A percentile compares a stretch with the other conserved stretches of the same genome.
Evolutionary conservation across 306 rosid genomes (phyloP).

Genomic region (Pueraria montana): DNA sequence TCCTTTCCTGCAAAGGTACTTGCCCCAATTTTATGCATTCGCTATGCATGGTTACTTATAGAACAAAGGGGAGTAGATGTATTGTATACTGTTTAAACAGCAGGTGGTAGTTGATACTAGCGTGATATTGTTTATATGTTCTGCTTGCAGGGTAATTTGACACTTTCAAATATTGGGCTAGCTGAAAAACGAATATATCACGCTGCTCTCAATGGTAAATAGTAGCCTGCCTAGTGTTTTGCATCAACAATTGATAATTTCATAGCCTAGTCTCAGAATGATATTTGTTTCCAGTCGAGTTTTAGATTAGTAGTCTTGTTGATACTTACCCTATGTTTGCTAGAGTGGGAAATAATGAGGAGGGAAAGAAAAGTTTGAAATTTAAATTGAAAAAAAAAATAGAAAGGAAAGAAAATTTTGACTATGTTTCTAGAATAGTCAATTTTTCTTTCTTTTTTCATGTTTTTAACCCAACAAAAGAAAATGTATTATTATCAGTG

Average conservation of each 20-base stretch:
- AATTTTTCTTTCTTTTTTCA: neutral
- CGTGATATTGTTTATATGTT: constrained; percentile 32
- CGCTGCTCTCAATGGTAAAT: constrained; percentile 89
- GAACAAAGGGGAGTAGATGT: neutral
- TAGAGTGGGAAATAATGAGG: neutral
- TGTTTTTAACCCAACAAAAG: neutral
- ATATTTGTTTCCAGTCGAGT: constrained; percentile 54
- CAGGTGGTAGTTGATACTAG: neutral
- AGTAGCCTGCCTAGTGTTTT: constrained; percentile 74
- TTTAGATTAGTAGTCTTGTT: constrained; percentile 41
- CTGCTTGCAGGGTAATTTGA: constrained; percentile 79
- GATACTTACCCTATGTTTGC: neutral
- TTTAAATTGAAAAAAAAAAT: neutral
- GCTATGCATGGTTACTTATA: neutral
- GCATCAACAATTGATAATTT: constrained; percentile 81
- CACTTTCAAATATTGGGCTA: constrained; percentile 77
- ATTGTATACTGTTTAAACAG: neutral
- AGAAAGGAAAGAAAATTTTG: neutral
- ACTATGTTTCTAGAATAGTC: neutral
- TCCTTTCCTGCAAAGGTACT: neutral
- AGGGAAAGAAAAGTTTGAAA: neutral
- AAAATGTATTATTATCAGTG: neutral
- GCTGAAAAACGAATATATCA: constrained; percentile 91
- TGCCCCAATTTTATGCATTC: neutral
- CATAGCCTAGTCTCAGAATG: constrained; percentile 69